Evolutionary conservation across 306 rosid genomes (phyloP).

Genomic region (Prunus persica): DNA sequence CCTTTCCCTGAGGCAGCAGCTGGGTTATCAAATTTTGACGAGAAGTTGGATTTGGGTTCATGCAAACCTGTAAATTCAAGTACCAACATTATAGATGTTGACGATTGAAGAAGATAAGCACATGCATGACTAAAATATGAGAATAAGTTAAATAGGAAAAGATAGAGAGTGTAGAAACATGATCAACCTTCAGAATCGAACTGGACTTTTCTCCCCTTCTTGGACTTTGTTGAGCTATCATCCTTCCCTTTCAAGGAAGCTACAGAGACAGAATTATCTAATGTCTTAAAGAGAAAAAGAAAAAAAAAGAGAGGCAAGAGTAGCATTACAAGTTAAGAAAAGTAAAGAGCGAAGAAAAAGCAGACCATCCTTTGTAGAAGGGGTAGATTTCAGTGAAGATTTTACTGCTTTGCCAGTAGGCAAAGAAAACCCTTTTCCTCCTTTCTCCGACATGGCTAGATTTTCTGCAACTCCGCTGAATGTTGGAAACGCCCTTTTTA

Average conservation of each 20-base stretch:
- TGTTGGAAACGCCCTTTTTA: not conserved
- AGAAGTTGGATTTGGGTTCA: conserved; percentile 28
- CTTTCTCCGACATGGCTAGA: conserved; percentile 60
- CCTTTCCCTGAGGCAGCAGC: conserved; percentile 35
- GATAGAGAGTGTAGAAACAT: not conserved
- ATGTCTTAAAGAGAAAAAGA: not conserved
- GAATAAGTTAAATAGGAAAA: not conserved
- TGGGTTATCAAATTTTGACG: conserved; percentile 39
- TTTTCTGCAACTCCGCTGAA: conserved; percentile 31
- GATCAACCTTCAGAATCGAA: conserved; percentile 61
- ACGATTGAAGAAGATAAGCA: conserved; percentile 1
- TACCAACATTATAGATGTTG: not conserved
- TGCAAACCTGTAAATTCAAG: conserved; percentile 22
- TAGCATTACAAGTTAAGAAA: not conserved
- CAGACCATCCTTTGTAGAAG: conserved; percentile 32
- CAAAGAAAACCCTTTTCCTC: conserved; percentile 53
- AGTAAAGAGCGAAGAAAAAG: not conserved
- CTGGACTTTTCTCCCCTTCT: conserved; percentile 71
- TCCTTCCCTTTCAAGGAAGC: conserved; percentile 71
- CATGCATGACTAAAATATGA: not conserved
- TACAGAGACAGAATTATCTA: conserved; percentile 20
- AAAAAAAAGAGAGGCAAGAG: not conserved
- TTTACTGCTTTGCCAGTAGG: conserved; percentile 19
- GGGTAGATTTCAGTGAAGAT: conserved; percentile 34
- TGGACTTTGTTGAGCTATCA: conserved; percentile 61